Evolutionary conservation across 1,139 yeast species (phyloP), one percentile per base, ranked within the genome.

Genomic region (Torulaspora pretoriensis): DNA sequence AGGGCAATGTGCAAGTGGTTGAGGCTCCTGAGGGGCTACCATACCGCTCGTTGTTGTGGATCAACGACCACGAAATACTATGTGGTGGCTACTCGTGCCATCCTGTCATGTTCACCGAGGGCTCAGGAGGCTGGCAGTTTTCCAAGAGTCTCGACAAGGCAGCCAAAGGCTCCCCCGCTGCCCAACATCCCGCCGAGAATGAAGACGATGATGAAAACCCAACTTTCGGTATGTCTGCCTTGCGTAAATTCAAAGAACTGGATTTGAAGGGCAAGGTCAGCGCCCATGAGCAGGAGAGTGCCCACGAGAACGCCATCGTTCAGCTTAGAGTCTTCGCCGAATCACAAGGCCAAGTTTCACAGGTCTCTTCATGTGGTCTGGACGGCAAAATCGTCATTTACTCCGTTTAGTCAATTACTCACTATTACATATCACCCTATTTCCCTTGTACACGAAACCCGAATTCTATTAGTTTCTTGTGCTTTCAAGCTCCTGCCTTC

Each of bases 61-160:
- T 80, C 46, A 70, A 75, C 51, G 85, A 84, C 54, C 68, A 72
- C 55, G 78, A 81, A 57, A 70, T 90, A 44, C 75, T 89, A 42
- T 94, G 87, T 37, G 97, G 94, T 8, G 99, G 99, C 36, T 90
- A 84, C 69, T 89, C 88, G 64, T 86, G 95, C 68, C 89, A 87
- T 67, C 95, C 96, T 50, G 79, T 90, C 46, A 82, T 88, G 34
- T 92, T 86, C 60, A 75, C 80, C 57, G 96, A 95, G 34, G 71
- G 75, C 52, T 79, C 74, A 47, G 56, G 61, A 32, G 85, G 83
- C 41, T 89, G 97, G 96, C 63, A 66, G 48, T 81, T 79, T 58
- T 63, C 80, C 31, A 73, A 73, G 59, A 74, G 81, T 48, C 76
- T 88, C 49, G 96, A 87, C 63, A 83, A 76, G 54, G 77, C 75